Base-by-base conservation (phyloP, 352 stramenopile genomes). In the Globisporangium lucens region DNA sequence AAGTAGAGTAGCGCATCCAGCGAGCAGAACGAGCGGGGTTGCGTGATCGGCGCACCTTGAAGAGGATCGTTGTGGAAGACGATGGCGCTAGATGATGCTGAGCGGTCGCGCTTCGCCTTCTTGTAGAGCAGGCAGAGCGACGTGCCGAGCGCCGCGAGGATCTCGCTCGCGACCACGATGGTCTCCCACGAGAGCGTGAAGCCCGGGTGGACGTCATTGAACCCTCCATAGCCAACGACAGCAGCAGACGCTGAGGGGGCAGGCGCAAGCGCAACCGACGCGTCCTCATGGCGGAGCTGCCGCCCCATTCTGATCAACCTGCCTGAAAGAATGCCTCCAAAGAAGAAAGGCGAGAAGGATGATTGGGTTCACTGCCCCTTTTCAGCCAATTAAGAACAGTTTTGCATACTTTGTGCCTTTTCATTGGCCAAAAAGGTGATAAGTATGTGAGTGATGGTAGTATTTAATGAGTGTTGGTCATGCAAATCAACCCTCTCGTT, bases 121-220 rank as follows among this genome's bases (percentile, higher is more conserved):
- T 71, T 75, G 30, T 79, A 75, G 35, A 74, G 66, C 61, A 92
- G 67, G 74, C 74, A 92, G 12, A 92, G 60, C 5, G 82, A 78
- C 17, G 69, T 68, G 7, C 69, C 67, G 36, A 90, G 46, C 29
- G 83, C 66, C 29, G 61, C 67, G 3, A 77, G 57, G 47, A 92
- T 76, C 72, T 92, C 82, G 12, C 60, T 63, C 20, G 71, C 71
- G 46, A 90, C 82, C 10, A 88, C 71, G 1, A 80, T 38, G 27
- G 76, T 78, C 72, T 89, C 77, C 84, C 84, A 92, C 63, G 69
- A 70, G 57, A 69, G 69, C 58, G 9, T 55, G 24, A 70, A 66
- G 64, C 56, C 56, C 17, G 61, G 61, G 56, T 51, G n/a, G 15
- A 8, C 56, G 35, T 27, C 56, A 20, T 6, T n/a, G 24, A 8